Percentiles rank a stretch among this genome's conserved stretches.
Conservation (phyloP, 2,329 filamentous ascomycete species). For the Beauveria australis region DNA sequence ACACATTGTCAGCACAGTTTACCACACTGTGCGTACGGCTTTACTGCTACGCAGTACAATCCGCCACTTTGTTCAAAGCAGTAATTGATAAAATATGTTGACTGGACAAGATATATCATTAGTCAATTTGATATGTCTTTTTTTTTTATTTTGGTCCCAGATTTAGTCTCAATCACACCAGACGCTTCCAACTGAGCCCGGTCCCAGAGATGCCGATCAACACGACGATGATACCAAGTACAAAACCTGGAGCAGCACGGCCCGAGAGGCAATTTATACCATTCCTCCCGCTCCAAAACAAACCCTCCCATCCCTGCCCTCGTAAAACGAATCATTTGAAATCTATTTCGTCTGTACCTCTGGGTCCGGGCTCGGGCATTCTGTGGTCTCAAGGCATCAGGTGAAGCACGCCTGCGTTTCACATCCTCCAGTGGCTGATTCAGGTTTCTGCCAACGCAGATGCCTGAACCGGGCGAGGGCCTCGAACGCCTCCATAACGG, state of each 20-base stretch:
- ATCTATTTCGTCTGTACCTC: background rate
- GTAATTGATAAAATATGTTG: too few species aligned
- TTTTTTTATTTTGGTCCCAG: too few species aligned
- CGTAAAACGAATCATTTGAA: background rate
- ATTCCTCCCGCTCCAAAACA: background rate
- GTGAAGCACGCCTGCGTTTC: constrained; percentile 18
- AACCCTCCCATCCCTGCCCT: too few species aligned
- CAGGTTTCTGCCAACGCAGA: too few species aligned
- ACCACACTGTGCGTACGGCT: too few species aligned
- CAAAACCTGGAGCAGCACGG: background rate
- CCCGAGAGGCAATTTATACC: background rate
- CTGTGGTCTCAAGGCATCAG: background rate
- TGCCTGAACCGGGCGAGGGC: too few species aligned
- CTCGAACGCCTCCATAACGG: too few species aligned
- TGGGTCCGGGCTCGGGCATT: background rate
- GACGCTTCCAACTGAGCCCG: background rate
- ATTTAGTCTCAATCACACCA: background rate
- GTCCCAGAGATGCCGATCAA: background rate
- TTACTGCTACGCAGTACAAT: background rate
- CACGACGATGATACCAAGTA: background rate
- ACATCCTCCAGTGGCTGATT: background rate
- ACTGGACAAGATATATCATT: background rate
- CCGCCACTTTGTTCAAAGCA: too few species aligned
- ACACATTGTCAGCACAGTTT: too few species aligned
- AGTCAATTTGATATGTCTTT: background rate